These are phyloP conservation scores for Phylloporus arenicola DNA, from an alignment of 768 basidiomycete genomes.

Conservation along the genomic window DNA sequence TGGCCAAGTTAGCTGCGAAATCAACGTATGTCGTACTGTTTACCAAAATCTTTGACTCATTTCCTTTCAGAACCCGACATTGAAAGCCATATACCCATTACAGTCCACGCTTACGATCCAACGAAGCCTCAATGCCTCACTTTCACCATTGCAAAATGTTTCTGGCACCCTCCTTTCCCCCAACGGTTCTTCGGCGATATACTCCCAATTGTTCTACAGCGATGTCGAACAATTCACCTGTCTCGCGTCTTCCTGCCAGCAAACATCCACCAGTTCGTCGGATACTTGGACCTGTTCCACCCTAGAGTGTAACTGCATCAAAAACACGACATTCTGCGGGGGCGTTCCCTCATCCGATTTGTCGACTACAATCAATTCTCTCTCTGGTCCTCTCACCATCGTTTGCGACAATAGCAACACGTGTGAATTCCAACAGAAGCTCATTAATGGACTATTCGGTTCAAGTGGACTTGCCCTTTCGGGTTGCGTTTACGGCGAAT, in stretches of 20 bases:
- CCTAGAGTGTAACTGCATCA: constrained; percentile 69
- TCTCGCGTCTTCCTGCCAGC: constrained; percentile 61
- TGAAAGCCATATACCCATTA: constrained; percentile 72
- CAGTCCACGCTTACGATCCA: constrained; percentile 71
- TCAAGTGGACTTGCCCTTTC: constrained; percentile 61
- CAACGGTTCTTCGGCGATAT: constrained; percentile 52
- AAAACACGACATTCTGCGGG: constrained; percentile 73
- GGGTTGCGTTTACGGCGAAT: constrained; percentile 83
- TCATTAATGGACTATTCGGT: constrained; percentile 70
- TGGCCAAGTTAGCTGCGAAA: constrained; percentile 80
- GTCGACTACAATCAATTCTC: constrained; percentile 55
- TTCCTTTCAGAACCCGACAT: constrained; percentile 65
- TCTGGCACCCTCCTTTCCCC: constrained; percentile 33
- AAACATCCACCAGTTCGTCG: constrained; percentile 41
- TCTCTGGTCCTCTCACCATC: constrained; percentile 63
- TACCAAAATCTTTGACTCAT: not conserved
- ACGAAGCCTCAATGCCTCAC: constrained; percentile 62
- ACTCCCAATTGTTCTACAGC: constrained; percentile 71
- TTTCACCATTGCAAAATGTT: constrained; percentile 50
- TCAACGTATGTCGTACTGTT: constrained; percentile 53
- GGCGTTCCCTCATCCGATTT: constrained; percentile 42
- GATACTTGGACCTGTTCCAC: constrained; percentile 66
- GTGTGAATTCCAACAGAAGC: constrained; percentile 74
- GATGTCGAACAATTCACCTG: constrained; percentile 90
- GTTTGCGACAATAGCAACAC: constrained; percentile 56